Evolutionary conservation across 148 eudicot species (phyloP), one percentile per base, ranked within the genome.

Genomic region (Fagopyrum esculentum): DNA sequence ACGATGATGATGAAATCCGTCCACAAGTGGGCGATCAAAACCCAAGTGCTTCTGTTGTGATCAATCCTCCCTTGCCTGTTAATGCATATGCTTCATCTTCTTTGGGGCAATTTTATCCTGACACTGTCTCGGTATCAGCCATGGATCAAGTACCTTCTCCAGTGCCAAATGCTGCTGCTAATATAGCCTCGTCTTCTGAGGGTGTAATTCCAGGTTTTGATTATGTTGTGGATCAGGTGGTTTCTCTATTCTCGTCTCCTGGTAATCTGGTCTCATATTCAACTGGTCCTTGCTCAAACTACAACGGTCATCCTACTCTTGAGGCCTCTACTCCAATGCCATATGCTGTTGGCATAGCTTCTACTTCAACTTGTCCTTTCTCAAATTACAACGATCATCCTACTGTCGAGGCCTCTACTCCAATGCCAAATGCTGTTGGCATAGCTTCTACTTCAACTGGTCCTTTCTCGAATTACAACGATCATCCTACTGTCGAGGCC

Each of bases 1-100:
- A 82, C 6, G 82, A 77, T 72, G 88, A 89, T 63, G 51, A 70
- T 7, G 83, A 79, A 30, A 48, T 29, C 15, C 45, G 5, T 16
- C 0, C 44, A 11, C 35, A 55, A 54, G 10, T 7, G 75, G 75
- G 17, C 22, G 26, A 63, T 63, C 16, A 63, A 44, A 73, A 73
- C 2, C 77, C 44, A n/a, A 59, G 60, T 45, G 19, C 26, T 70
- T 70, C 52, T 71, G 73, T 0, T 30, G n/a, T 64, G 69, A 35
- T 45, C 13, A 35, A 61, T 61, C 17, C 64, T 59, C 4, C 17
- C 35, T 11, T 30, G 45, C 13, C 16, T 30, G 69, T 35, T n/a
- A 64, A 64, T 12, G 69, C n/a, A 30, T 26, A 12, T 8, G 3
- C 43, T 55, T 0, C 60, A 3, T 59, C 64, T 19, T 8, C 64